A percentile compares a stretch with the other conserved stretches of the same genome.
phyloP scores from a whole-genome alignment of 805 yeast species.

The Saturnispora serradocipensis region DNA sequence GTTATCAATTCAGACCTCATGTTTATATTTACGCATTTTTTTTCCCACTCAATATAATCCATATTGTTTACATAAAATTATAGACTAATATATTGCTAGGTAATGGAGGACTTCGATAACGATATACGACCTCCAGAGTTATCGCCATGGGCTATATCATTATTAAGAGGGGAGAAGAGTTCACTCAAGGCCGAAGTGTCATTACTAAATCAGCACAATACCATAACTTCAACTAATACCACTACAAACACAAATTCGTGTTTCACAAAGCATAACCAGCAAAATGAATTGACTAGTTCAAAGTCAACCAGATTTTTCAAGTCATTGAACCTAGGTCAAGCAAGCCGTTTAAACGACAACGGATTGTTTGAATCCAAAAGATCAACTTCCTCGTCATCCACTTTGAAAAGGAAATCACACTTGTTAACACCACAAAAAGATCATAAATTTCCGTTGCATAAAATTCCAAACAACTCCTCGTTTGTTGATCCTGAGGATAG shows the following conservation, averaged over 20 bases:
- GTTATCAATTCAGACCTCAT: neutral
- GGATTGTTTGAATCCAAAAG: constrained; percentile 9
- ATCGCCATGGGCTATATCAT: constrained; percentile 43
- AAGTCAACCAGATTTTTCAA: constrained; percentile 15
- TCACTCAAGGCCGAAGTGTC: neutral
- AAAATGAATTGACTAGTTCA: constrained; percentile 5
- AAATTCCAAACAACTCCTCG: constrained; percentile 7
- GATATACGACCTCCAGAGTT: constrained; percentile 44
- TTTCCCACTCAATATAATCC: neutral
- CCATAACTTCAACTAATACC: constrained; percentile 2
- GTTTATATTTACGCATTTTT: neutral
- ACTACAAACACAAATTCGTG: constrained; percentile 9
- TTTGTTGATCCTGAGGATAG: neutral
- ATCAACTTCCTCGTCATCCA: neutral
- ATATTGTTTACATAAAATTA: neutral
- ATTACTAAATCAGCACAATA: neutral
- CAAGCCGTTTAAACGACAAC: constrained; percentile 33
- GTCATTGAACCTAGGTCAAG: constrained; percentile 40
- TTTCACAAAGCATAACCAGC: constrained; percentile 7
- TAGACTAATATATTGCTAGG: neutral
- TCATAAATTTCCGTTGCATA: constrained; percentile 18
- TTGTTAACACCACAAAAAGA: constrained; percentile 13
- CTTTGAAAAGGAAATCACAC: constrained; percentile 5
- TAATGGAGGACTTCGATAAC: constrained; percentile 25
- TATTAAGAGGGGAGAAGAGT: constrained; percentile 29